A percentile compares a stretch with the other conserved stretches of the same genome.
Conservation (phyloP, 1,284 basidiomycete species). For the Sanguinoderma infundibulare region DNA sequence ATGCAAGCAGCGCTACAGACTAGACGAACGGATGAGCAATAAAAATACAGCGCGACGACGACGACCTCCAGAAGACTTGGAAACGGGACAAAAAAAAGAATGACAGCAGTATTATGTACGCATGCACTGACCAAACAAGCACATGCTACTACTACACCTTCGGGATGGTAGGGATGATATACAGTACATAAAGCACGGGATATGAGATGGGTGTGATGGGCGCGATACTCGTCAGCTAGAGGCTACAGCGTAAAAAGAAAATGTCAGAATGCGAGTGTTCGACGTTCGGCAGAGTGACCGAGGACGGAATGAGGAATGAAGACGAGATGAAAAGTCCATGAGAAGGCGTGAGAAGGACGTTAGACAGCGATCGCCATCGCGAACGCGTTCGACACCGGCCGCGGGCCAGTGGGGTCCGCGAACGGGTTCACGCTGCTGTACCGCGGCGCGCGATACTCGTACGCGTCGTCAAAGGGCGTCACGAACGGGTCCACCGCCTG, state of each 20-base stretch:
- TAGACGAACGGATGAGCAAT: neutral
- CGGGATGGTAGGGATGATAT: neutral
- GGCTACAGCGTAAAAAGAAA: conserved; percentile 18
- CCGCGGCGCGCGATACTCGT: neutral
- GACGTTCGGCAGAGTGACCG: conserved; percentile 1
- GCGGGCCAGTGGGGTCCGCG: conserved; percentile 1
- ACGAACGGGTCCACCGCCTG: conserved; percentile 60
- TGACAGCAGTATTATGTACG: conserved; percentile 4
- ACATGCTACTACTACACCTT: neutral
- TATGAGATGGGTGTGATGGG: neutral
- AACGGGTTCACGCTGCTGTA: conserved; percentile 15
- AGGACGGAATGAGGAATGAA: neutral
- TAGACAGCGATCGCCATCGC: conserved; percentile 28
- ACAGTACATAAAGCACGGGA: neutral
- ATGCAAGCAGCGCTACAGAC: neutral
- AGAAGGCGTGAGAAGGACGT: neutral
- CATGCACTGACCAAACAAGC: neutral
- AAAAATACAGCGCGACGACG: conserved; percentile 12
- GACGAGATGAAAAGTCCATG: neutral
- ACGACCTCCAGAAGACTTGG: conserved; percentile 7
- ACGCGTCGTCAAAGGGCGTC: conserved; percentile 76
- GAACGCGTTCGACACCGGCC: conserved; percentile 30
- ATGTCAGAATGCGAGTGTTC: conserved; percentile 1
- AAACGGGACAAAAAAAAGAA: neutral
- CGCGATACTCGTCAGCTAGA: conserved; percentile 6